phyloP scores from a whole-genome alignment of 2,329 filamentous ascomycete genomes.

The Ophiostoma ips region DNA sequence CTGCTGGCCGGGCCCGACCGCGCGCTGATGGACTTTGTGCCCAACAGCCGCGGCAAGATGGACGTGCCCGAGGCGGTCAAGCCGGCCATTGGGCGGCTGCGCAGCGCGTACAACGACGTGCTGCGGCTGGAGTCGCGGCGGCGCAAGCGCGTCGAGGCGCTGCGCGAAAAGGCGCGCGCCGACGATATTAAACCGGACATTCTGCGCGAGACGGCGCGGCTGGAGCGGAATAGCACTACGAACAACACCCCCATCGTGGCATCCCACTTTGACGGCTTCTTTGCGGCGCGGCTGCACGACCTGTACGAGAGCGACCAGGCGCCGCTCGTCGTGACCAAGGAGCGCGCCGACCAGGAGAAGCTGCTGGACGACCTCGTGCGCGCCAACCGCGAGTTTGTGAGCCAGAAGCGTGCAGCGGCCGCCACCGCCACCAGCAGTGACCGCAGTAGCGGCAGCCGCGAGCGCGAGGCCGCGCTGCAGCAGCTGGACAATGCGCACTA shows the following conservation, averaged over 20 bases:
- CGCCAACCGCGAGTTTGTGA: conserved; percentile 65
- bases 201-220: conserved; percentile 63
- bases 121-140: conserved; percentile 69
- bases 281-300: conserved; percentile 61
- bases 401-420: too few relatives aligned
- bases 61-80: conserved; percentile 72
- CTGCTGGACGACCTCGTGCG: conserved; percentile 55
- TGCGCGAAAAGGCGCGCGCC: conserved; percentile 65
- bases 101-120: conserved; percentile 73
- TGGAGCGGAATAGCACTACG: conserved; percentile 82
- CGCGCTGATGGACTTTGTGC: conserved; percentile 76
- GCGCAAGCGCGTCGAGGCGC: conserved; percentile 61
- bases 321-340: conserved; percentile 42
- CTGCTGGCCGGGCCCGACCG: conserved; percentile 69
- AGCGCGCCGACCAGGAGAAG: conserved; percentile 62
- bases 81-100: conserved; percentile 60
- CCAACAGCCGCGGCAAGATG: conserved; percentile 65
- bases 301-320: conserved; percentile 69
- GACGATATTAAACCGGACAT: conserved; percentile 86
- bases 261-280: conserved; percentile 83
- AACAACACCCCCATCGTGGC: conserved; percentile 65
- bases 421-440: conserved; percentile 42
- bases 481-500: conserved; percentile 80
- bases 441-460: conserved; percentile 33
- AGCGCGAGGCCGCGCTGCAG: conserved; percentile 78